phyloP scores from a whole-genome alignment of 2,329 filamentous ascomycete species.

The Lasiodiplodia citricola region DNA sequence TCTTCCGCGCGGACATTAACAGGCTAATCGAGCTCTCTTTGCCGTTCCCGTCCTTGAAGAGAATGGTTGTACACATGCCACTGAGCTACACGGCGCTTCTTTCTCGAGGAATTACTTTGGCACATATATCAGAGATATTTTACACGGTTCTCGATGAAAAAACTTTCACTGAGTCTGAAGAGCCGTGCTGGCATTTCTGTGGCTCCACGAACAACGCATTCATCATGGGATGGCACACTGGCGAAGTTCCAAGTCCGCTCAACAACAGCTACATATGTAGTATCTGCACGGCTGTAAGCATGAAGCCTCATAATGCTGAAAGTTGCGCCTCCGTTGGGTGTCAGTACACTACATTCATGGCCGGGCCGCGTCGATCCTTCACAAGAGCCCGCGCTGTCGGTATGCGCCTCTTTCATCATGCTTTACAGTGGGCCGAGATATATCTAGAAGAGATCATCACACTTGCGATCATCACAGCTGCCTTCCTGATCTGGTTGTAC shows the following conservation, averaged over 20 bases:
- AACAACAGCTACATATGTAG: background rate
- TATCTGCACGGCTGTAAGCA: background rate
- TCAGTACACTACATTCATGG: background rate
- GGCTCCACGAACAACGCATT: background rate
- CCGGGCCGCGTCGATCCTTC: background rate
- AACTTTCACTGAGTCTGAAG: background rate
- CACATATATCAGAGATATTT: background rate
- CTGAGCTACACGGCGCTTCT: background rate
- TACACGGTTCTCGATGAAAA: background rate
- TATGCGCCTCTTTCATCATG: background rate
- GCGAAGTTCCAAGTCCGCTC: fast-evolving
- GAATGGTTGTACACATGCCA: background rate
- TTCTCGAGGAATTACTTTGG: background rate
- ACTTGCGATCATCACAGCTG: background rate
- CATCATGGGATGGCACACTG: background rate
- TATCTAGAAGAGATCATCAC: background rate
- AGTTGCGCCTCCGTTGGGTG: background rate
- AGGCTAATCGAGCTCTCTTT: background rate
- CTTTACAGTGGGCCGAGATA: background rate
- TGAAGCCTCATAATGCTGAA: background rate
- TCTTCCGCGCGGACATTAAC: background rate
- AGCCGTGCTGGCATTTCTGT: background rate
- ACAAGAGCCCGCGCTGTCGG: background rate
- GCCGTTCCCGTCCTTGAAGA: background rate
- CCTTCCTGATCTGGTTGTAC: background rate